Conservation (phyloP, 106 monocot species). For the Dendrobium chrysotoxum region DNA sequence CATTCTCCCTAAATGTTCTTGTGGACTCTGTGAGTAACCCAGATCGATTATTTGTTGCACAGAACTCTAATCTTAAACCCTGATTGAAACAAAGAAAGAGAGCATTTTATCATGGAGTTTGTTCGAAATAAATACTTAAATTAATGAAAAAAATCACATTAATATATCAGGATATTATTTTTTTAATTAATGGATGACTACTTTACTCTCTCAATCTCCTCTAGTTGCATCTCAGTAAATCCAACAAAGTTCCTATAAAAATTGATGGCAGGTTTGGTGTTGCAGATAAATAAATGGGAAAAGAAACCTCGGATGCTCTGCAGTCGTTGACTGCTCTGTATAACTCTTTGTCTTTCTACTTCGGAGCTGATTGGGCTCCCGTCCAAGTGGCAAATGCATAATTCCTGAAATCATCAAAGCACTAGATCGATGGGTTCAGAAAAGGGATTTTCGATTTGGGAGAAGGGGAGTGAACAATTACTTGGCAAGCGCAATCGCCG, state of each 20-base stretch:
- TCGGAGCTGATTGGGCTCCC: constrained; percentile 33
- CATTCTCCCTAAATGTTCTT: constrained; percentile 27
- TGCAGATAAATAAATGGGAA: background rate
- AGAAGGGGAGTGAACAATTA: too few relatives aligned
- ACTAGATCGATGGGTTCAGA: background rate
- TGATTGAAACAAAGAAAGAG: background rate
- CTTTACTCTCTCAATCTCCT: too few relatives aligned
- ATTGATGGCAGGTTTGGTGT: too few relatives aligned
- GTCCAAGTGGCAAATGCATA: constrained; percentile 37
- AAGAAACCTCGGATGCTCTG: constrained; percentile 30
- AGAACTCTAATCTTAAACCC: constrained; percentile 23
- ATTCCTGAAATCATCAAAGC: constrained; percentile 27
- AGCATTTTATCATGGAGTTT: background rate
- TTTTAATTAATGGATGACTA: too few relatives aligned
- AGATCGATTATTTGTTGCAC: background rate
- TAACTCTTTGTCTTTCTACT: constrained; percentile 29
- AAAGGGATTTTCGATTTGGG: background rate
- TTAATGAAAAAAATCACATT: too few relatives aligned
- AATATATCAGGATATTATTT: too few relatives aligned
- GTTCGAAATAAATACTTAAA: too few relatives aligned
- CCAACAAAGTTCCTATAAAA: background rate
- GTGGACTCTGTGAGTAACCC: constrained; percentile 23
- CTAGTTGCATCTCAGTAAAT: background rate
- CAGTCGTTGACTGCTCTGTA: constrained; percentile 33
- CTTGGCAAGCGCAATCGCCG: constrained; percentile 41